These are phyloP conservation scores for Plenodomus tracheiphilus DNA, from an alignment of 2,329 filamentous ascomycete species.

Conservation along the genomic window DNA sequence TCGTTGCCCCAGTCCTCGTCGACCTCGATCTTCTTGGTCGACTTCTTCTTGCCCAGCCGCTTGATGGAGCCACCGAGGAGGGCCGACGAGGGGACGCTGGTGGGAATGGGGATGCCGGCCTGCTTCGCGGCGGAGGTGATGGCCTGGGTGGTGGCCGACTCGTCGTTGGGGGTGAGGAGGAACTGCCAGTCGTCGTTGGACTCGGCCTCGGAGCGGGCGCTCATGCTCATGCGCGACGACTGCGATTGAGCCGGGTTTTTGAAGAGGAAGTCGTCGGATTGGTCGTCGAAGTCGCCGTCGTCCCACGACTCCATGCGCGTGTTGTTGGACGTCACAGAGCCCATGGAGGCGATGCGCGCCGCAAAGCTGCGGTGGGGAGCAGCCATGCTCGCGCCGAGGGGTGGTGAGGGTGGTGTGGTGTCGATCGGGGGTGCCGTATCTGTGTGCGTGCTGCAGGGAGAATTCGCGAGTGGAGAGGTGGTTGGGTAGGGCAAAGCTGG, in stretches of 20 bases:
- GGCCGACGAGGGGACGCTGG: slow-evolving; percentile 84
- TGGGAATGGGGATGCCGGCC: slow-evolving; percentile 88
- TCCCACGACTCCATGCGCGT: slow-evolving; percentile 69
- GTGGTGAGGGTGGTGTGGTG: background rate
- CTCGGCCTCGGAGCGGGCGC: slow-evolving; percentile 77
- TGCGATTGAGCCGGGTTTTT: slow-evolving; percentile 71
- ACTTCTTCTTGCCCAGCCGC: slow-evolving; percentile 67
- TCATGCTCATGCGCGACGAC: slow-evolving; percentile 83
- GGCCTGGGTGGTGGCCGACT: slow-evolving; percentile 79
- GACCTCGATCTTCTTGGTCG: slow-evolving; percentile 48
- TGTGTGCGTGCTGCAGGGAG: background rate
- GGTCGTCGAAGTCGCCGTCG: slow-evolving; percentile 51
- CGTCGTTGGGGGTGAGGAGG: slow-evolving; percentile 80
- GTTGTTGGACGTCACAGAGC: slow-evolving; percentile 47
- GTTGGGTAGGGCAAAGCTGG: background rate
- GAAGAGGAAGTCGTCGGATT: slow-evolving; percentile 66
- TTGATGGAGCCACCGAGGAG: slow-evolving; percentile 92
- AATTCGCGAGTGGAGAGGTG: background rate
- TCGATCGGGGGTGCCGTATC: background rate
- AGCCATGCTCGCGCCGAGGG: slow-evolving; percentile 24
- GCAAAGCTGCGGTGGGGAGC: slow-evolving; percentile 43
- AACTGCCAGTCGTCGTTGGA: slow-evolving; percentile 87
- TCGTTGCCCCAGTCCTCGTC: slow-evolving; percentile 58
- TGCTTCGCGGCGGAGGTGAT: slow-evolving; percentile 78
- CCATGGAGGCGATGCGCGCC: slow-evolving; percentile 54